Conservation (phyloP, 345 rosid species). For the Limnanthes douglasii region DNA sequence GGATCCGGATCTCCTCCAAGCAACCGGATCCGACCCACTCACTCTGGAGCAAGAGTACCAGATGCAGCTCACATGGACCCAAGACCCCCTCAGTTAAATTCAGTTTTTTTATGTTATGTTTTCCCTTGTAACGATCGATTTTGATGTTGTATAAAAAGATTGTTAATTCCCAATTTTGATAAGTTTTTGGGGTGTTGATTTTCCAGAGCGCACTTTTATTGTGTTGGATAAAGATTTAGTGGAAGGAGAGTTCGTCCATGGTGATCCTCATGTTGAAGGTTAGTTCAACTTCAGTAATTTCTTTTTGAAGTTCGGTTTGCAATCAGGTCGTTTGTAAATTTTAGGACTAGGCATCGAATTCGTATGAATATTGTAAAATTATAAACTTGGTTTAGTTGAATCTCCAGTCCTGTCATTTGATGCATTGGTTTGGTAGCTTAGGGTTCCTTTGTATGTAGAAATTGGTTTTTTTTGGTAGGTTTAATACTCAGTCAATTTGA, state of each 20-base stretch:
- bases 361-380: no score
- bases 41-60: conserved; percentile 62
- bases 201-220: conserved; percentile 84
- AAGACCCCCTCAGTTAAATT: conserved; percentile 63
- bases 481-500: no score
- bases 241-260: conserved; percentile 36
- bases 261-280: conserved; percentile 70
- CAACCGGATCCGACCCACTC: conserved; percentile 87
- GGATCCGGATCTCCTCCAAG: conserved; percentile 63
- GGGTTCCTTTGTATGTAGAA: no score
- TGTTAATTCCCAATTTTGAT: background rate
- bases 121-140: background rate
- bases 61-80: conserved; percentile 85
- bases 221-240: conserved; percentile 60
- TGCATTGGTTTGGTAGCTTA: no score
- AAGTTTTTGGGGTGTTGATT: conserved; percentile 5
- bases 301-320: no score
- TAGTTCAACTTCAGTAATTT: conserved; percentile 2
- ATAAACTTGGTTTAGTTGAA: no score
- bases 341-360: no score
- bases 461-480: no score
- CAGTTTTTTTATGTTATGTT: conserved; percentile 1
- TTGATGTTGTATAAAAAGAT: background rate
- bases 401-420: no score
- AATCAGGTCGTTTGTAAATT: no score